Evolutionary conservation across 2,329 filamentous ascomycete genomes (phyloP).

Genomic region (Blastomyces gilchristii): DNA sequence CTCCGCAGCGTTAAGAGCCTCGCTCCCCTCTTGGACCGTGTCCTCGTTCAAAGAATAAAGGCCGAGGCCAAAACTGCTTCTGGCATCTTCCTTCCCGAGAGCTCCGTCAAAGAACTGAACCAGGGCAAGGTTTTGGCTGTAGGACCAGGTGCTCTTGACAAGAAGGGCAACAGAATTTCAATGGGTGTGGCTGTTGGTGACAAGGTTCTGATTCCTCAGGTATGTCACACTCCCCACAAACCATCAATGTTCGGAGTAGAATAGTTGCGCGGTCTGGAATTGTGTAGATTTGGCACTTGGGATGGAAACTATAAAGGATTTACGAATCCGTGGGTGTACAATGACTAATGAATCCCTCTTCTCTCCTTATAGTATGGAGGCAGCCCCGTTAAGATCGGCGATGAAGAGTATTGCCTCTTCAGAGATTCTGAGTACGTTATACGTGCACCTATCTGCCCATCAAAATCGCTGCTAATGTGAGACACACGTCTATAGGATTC

Average conservation of each 20-base stretch:
- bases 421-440: conserved; percentile 87
- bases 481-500: conserved; percentile 52
- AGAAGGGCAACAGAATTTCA: conserved; percentile 75
- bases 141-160: conserved; percentile 77
- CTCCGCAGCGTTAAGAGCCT: conserved; percentile 94
- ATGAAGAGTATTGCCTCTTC: conserved; percentile 94
- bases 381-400: conserved; percentile 90
- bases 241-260: background rate
- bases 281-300: background rate
- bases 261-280: too few species aligned
- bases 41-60: conserved; percentile 96
- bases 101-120: conserved; percentile 93
- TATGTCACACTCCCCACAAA: conserved; percentile 38
- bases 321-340: conserved; percentile 10
- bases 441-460: background rate
- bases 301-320: background rate
- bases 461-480: conserved; percentile 15
- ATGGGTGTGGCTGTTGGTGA: conserved; percentile 78
- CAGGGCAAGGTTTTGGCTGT: conserved; percentile 95
- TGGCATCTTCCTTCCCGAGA: conserved; percentile 97
- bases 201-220: conserved; percentile 90
- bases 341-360: conserved; percentile 5
- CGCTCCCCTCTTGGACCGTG: conserved; percentile 90
- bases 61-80: conserved; percentile 91
- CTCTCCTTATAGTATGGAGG: conserved; percentile 62